phyloP scores from a whole-genome alignment of 108 stramenopile genomes.

The Cylindrotheca closterium region DNA sequence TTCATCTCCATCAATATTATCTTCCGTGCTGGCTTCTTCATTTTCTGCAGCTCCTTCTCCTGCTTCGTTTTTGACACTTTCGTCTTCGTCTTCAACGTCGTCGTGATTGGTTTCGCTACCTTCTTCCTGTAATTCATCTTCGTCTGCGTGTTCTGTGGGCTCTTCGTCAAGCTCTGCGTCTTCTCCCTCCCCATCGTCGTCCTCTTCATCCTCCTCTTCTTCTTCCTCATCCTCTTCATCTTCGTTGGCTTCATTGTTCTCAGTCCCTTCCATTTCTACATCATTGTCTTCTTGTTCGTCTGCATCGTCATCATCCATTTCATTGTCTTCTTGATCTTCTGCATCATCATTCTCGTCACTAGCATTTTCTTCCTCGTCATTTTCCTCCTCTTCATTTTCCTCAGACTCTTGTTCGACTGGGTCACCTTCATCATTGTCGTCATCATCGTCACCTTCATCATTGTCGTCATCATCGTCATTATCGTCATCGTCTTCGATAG shows the following conservation, averaged over 20 bases:
- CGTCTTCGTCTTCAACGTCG: neutral
- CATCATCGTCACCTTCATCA: constrained; percentile 10
- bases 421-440: constrained; percentile 5
- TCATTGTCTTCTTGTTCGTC: constrained; percentile 16
- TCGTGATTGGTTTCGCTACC: neutral
- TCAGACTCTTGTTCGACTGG: constrained; percentile 4
- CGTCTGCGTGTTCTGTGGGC: neutral
- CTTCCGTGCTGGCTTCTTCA: no score
- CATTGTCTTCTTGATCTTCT: neutral
- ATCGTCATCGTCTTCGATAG: neutral
- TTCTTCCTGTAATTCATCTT: neutral
- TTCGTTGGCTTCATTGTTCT: constrained; percentile 16
- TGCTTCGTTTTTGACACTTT: no score
- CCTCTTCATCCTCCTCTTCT: constrained; percentile 5
- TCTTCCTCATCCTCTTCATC: constrained; percentile 23
- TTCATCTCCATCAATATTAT: no score
- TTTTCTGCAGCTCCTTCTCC: no score
- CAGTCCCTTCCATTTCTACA: constrained; percentile 13
- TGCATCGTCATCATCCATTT: constrained; percentile 9
- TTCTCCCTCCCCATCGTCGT: constrained; percentile 17
- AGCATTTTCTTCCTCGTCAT: constrained; percentile 3
- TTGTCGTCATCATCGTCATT: constrained; percentile 6
- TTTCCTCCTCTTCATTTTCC: constrained; percentile 2
- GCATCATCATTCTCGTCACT: constrained; percentile 15
- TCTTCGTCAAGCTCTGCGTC: neutral